phyloP scores from a whole-genome alignment of 2,329 filamentous ascomycete genomes.

The Colletotrichum brevisporum region DNA sequence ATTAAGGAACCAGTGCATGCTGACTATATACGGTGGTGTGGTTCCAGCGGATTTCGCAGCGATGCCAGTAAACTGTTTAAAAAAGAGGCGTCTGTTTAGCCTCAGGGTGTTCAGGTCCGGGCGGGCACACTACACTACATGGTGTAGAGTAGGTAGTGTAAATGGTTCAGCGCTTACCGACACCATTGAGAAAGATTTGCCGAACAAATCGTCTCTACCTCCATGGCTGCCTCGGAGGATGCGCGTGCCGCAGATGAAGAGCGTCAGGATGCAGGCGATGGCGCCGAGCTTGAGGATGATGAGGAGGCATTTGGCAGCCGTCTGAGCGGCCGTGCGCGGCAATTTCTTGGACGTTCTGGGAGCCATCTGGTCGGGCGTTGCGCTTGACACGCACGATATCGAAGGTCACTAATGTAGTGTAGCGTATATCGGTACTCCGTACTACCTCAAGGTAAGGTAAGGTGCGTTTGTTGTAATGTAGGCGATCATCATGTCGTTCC shows the following conservation, averaged over 20 bases:
- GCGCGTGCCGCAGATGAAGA: constrained; percentile 16
- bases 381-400: background rate
- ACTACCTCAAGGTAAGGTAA: too few relatives aligned
- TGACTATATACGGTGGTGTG: constrained; percentile 8
- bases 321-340: constrained; percentile 22
- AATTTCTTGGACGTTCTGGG: background rate
- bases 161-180: constrained; percentile 8
- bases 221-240: constrained; percentile 8
- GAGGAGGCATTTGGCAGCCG: constrained; percentile 4
- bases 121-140: background rate
- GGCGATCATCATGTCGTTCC: too few relatives aligned
- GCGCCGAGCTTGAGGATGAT: constrained; percentile 6
- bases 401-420: background rate
- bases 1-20: constrained; percentile 4
- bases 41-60: constrained; percentile 11
- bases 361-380: constrained; percentile 10
- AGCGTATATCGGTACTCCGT: too few relatives aligned
- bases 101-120: background rate
- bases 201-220: constrained; percentile 10
- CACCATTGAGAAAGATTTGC: constrained; percentile 21
- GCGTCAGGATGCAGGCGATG: constrained; percentile 14
- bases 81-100: too few relatives aligned
- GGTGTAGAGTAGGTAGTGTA: too few relatives aligned
- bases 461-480: too few relatives aligned
- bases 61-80: constrained; percentile 12